Percentiles rank a stretch among this genome's conserved stretches.
Conservation (phyloP, 495 filamentous ascomycete genomes). For the Tuber calosporum region DNA sequence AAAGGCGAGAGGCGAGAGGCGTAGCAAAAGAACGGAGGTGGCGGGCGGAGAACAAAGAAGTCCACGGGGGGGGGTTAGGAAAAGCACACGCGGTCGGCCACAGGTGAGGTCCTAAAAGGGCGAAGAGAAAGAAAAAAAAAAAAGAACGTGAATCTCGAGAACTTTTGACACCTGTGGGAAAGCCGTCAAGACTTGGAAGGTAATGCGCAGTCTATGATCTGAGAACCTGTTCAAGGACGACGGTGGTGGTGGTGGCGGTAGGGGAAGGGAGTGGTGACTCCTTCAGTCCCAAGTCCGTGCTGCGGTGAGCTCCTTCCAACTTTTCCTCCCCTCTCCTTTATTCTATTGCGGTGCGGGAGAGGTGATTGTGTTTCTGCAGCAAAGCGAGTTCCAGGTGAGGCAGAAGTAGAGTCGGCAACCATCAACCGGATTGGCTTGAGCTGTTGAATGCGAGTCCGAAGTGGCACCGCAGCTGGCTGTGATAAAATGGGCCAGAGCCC, state of each 20-base stretch:
- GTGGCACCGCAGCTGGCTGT: not conserved
- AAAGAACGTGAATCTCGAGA: constrained; percentile 13
- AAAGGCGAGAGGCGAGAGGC: constrained; percentile 13
- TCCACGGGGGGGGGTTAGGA: constrained; percentile 2
- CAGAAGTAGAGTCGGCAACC: constrained; percentile 28
- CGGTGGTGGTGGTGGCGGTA: constrained; percentile 17
- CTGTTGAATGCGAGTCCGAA: not conserved
- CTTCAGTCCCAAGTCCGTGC: constrained; percentile 23
- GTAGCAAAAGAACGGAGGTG: constrained; percentile 11
- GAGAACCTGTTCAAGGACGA: constrained; percentile 19
- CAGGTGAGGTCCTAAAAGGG: constrained; percentile 22
- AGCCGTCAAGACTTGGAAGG: constrained; percentile 12
- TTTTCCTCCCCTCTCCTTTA: constrained; percentile 27
- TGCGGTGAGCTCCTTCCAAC: constrained; percentile 26
- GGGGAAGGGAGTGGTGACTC: constrained; percentile 17
- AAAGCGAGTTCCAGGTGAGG: constrained; percentile 31
- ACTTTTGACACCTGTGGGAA: constrained; percentile 12
- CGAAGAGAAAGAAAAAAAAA: constrained; percentile 6
- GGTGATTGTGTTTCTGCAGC: constrained; percentile 23
- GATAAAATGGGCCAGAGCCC: not conserved
- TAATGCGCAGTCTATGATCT: constrained; percentile 5
- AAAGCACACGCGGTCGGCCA: constrained; percentile 28
- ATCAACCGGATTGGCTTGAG: not conserved
- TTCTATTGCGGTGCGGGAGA: constrained; percentile 23
- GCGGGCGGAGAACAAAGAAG: constrained; percentile 19